A percentile compares a stretch with the other conserved stretches of the same genome.
phyloP scores from a whole-genome alignment of 345 rosid species.

The Hypericum androsaemum region DNA sequence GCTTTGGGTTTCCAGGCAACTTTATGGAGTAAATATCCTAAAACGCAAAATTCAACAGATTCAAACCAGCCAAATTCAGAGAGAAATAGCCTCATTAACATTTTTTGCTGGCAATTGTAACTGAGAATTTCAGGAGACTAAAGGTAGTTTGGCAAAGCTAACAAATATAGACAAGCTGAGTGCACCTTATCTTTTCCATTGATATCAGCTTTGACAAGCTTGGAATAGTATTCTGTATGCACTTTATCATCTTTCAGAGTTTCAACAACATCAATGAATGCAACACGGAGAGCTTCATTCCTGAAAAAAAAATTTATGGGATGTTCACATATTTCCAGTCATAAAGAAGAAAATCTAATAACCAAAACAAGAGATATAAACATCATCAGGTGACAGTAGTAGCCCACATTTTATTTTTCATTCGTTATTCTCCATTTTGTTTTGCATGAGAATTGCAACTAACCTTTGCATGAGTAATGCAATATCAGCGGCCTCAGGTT shows the following conservation, averaged over 20 bases:
- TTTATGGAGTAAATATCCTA: constrained; percentile 91
- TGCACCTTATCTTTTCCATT: constrained; percentile 91
- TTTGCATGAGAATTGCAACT: neutral
- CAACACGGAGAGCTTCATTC: constrained; percentile 98
- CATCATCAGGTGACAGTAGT: neutral
- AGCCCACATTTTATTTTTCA: too few relatives aligned
- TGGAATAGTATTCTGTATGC: constrained; percentile 70
- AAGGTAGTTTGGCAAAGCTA: too few relatives aligned
- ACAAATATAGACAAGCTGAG: neutral
- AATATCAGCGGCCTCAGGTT: constrained; percentile 89
- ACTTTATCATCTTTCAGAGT: constrained; percentile 60
- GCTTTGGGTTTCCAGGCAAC: constrained; percentile 93
- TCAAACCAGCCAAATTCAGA: neutral
- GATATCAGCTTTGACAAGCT: constrained; percentile 93
- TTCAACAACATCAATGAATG: constrained; percentile 88
- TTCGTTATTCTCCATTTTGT: too few relatives aligned
- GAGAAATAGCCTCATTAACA: neutral
- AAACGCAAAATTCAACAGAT: constrained; percentile 5
- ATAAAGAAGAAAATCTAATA: neutral
- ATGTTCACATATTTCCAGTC: neutral
- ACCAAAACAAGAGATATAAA: neutral
- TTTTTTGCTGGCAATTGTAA: too few relatives aligned
- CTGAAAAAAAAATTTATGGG: constrained; percentile 31
- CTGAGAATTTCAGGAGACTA: too few relatives aligned
- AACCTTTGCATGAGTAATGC: constrained; percentile 92